A percentile compares a stretch with the other conserved stretches of the same genome.
Evolutionary conservation across 2,329 filamentous ascomycete species (phyloP).

Genomic region (Coniella vitis): DNA sequence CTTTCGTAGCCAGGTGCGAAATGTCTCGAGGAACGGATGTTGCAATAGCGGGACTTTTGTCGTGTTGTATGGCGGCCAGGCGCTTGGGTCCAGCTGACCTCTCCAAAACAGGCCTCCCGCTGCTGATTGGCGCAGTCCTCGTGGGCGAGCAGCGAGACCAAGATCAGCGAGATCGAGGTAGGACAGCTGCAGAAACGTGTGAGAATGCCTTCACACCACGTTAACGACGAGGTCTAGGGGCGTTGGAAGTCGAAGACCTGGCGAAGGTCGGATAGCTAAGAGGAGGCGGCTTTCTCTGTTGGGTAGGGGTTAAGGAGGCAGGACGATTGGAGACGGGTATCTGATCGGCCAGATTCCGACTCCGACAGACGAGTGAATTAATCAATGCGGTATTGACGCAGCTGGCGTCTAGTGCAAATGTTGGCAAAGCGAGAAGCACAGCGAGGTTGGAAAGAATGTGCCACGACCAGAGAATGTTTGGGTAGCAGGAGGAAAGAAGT

Average conservation of each 20-base stretch:
- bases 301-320: neutral
- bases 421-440: neutral
- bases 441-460: constrained; percentile 1
- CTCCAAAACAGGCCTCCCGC: neutral
- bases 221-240: too few species aligned
- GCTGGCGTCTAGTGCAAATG: constrained; percentile 1
- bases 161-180: neutral
- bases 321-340: constrained; percentile 1
- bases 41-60: too few species aligned
- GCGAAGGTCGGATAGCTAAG: too few species aligned
- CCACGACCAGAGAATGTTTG: neutral
- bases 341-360: neutral
- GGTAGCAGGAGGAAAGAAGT: constrained; percentile 2
- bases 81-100: constrained; percentile 1
- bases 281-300: too few species aligned
- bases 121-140: constrained; percentile 1
- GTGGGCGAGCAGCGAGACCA: neutral
- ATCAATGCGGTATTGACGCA: neutral
- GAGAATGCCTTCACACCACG: too few species aligned
- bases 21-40: too few species aligned
- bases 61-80: neutral
- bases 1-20: neutral
- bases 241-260: constrained; percentile 3
- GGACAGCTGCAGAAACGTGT: neutral
- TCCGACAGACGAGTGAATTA: neutral